A percentile compares a stretch with the other conserved stretches of the same genome.
These are phyloP conservation scores for Saccharomyces uvarum DNA, from an alignment of 1,139 yeast genomes.

Conservation along the genomic window DNA sequence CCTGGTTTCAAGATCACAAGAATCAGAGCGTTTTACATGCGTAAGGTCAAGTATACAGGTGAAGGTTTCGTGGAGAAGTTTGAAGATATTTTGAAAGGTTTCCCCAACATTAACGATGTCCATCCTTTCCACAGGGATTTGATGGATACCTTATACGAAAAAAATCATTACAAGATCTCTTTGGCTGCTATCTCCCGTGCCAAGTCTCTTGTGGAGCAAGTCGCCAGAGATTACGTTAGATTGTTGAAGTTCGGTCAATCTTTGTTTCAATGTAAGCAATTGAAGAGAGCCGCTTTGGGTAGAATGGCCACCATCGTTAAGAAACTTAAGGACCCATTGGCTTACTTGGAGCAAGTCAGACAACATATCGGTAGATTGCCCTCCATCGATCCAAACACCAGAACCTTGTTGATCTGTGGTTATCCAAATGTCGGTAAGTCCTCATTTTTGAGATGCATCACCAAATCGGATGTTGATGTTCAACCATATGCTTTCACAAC, in stretches of 20 bases:
- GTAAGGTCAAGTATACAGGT: constrained; percentile 91
- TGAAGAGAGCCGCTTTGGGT: constrained; percentile 96
- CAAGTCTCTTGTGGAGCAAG: constrained; percentile 89
- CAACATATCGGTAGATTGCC: constrained; percentile 99
- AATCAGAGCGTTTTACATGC: constrained; percentile 95
- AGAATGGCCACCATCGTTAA: constrained; percentile 98
- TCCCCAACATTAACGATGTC: constrained; percentile 93
- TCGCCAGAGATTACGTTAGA: constrained; percentile 88
- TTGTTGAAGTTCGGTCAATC: constrained; percentile 95
- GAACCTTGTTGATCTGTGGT: constrained; percentile 95
- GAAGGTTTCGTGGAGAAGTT: constrained; percentile 94
- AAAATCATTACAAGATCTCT: constrained; percentile 96
- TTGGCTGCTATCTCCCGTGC: constrained; percentile 92
- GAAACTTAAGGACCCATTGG: constrained; percentile 87
- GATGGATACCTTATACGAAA: constrained; percentile 94
- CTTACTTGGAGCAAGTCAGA: constrained; percentile 94
- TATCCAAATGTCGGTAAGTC: constrained; percentile 99
- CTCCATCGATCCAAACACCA: constrained; percentile 94
- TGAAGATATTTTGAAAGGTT: constrained; percentile 73
- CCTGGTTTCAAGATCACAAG: constrained; percentile 95
- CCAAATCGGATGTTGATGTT: constrained; percentile 97
- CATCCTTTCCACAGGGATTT: constrained; percentile 98
- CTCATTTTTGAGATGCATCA: constrained; percentile 82
- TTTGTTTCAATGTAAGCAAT: constrained; percentile 94
- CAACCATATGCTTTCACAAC: constrained; percentile 99